phyloP scores from a whole-genome alignment of 148 eudicot genomes.

The Drosera capensis region DNA sequence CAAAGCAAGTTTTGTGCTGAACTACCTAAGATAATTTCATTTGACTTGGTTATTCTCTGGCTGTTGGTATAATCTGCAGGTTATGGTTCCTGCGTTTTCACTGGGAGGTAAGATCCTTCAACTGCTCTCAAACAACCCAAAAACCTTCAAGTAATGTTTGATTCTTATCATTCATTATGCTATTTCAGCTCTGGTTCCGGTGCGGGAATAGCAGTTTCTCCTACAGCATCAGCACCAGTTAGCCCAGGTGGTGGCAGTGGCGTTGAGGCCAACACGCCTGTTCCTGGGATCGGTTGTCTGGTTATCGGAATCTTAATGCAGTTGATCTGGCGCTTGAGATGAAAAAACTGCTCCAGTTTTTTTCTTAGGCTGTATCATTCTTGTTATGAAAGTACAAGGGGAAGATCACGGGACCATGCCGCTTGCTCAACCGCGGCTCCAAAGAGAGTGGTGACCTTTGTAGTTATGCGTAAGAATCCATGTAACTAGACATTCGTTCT shows the following conservation, averaged over 20 bases:
- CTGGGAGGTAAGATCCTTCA: conserved; percentile 42
- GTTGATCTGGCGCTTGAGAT: conserved; percentile 12
- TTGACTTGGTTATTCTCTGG: conserved; percentile 9
- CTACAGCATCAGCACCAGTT: conserved; percentile 51
- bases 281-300: conserved; percentile 14
- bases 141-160: background rate
- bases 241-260: conserved; percentile 22
- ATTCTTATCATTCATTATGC: conserved; percentile 1
- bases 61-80: conserved; percentile 34
- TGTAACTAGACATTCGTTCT: too few species aligned
- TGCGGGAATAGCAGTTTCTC: conserved; percentile 16
- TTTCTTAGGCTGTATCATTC: background rate
- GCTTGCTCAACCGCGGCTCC: too few species aligned
- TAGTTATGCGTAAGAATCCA: too few species aligned
- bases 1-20: too few species aligned
- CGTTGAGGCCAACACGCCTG: conserved; percentile 15
- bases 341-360: background rate
- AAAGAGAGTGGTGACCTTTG: too few species aligned
- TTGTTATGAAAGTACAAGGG: background rate
- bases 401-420: background rate
- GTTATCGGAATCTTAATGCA: conserved; percentile 17
- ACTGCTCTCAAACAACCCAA: background rate
- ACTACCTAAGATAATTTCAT: background rate
- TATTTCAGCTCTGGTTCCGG: conserved; percentile 39
- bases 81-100: conserved; percentile 66